Evolutionary conservation across 2,329 filamentous ascomycete genomes (phyloP), one percentile per base, ranked within the genome.

Genomic region (Clonostachys rhizophaga): DNA sequence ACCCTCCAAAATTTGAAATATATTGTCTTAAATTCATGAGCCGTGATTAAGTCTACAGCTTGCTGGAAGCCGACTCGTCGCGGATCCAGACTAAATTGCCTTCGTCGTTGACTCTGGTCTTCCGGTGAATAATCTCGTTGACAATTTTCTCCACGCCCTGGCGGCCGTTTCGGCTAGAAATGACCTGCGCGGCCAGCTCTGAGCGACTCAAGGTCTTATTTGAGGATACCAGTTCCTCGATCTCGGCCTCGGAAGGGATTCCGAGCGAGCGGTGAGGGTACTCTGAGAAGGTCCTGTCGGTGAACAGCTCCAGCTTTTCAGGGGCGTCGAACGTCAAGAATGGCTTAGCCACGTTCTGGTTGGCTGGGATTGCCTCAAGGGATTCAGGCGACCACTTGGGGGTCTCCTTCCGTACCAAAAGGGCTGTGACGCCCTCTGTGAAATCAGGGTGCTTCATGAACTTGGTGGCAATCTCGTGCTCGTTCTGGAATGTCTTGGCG

Each of bases 361-460:
- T 62, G 14, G 65, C 60, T 14, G 74, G 65, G 46, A 95, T 80
- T 36, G 86, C 83, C n/a, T 81, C 75, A 3, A 97, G 75, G 7
- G 78, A 81, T 40, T 79, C 76, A 5, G 91, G 91, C 53, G 86
- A 67, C 94, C 94, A 99, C 51, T 76, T 71, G 2, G 91, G 88
- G 18, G 74, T 74, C 53, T 69, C 56, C 69, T 90, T 90, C 59
- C 82, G 77, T 57, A 94, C 79, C 39, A 99, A 77, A 43, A 86
- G 79, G 20, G 90, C 86, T 45, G 82, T 82, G n/a, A 99, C 92
- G 46, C 94, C 94, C 69, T 95, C 89, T 40, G 84, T 84, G 61
- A 99, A 99, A 67, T 99, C 94, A 5, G 82, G 87, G 64, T 94
- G 86, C 48, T 78, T 76, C 92, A 99, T 97, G 73, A 99, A 97